Conservation (phyloP, 2,329 filamentous ascomycete genomes). For the Calonectria pauciramosa region DNA sequence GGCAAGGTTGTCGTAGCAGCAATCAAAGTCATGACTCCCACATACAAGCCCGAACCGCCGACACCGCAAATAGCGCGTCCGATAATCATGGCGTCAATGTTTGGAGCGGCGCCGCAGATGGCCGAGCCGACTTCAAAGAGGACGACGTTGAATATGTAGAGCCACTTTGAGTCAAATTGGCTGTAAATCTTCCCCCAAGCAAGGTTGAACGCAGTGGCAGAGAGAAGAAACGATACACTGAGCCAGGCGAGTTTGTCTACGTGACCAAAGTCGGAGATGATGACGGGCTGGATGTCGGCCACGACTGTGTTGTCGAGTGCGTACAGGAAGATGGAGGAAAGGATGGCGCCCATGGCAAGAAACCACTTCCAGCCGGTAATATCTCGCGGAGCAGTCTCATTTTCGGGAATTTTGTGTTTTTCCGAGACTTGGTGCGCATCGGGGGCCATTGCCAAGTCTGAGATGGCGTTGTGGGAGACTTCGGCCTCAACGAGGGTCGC, state of each 20-base stretch:
- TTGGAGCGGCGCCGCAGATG: background rate
- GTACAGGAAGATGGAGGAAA: background rate
- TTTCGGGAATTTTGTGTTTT: background rate
- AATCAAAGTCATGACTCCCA: slow-evolving; percentile 6
- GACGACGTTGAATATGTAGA: background rate
- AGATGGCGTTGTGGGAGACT: background rate
- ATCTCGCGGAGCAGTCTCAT: background rate
- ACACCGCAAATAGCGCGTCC: background rate
- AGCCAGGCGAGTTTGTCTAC: background rate
- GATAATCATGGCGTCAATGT: slow-evolving; percentile 4
- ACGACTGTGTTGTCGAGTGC: background rate
- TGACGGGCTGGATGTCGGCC: background rate
- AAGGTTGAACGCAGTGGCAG: background rate
- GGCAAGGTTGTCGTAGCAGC: background rate
- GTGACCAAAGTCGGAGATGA: background rate
- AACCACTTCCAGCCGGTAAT: background rate
- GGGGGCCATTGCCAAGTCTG: background rate
- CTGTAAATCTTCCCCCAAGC: background rate
- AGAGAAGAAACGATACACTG: background rate
- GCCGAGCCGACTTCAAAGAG: background rate
- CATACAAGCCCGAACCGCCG: slow-evolving; percentile 2
- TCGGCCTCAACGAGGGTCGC: background rate
- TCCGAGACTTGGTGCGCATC: background rate
- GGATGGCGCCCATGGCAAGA: background rate
- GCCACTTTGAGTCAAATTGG: background rate